Percentiles rank a stretch among this genome's conserved stretches.
phyloP scores from a whole-genome alignment of 75 land plant genomes.

The Cryptomeria japonica region DNA sequence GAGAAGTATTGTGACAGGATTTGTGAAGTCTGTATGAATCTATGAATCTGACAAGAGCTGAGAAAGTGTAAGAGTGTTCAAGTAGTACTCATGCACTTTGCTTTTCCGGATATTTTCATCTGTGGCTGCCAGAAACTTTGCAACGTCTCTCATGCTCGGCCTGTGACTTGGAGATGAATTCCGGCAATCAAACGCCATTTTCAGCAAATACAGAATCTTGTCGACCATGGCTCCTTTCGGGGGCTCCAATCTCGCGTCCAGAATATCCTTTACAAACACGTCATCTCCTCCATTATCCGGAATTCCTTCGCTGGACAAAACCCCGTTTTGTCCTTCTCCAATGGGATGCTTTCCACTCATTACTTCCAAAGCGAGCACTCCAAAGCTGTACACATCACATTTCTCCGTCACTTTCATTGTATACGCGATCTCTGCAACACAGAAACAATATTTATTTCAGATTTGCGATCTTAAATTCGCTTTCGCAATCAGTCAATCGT shows the following conservation, averaged over 20 bases:
- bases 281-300: not conserved
- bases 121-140: not conserved
- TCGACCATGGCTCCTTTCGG: slow-evolving; percentile 3
- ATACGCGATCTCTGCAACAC: slow-evolving; percentile 22
- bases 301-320: not conserved
- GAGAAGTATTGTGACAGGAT: too few relatives aligned
- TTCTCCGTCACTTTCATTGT: slow-evolving; percentile 44
- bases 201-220: not conserved
- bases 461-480: not conserved
- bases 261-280: not conserved
- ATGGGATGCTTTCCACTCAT: slow-evolving; percentile 40
- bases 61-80: not conserved
- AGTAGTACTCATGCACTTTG: not conserved
- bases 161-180: not conserved
- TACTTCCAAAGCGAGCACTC: slow-evolving; percentile 56
- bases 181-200: not conserved
- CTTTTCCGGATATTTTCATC: too few relatives aligned
- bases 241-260: slow-evolving; percentile 2
- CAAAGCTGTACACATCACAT: slow-evolving; percentile 64
- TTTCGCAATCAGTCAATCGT: too few relatives aligned
- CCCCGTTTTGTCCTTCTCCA: not conserved
- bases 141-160: slow-evolving; percentile 8
- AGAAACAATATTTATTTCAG: not conserved
- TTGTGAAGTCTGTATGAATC: not conserved
- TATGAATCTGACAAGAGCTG: not conserved